These are phyloP conservation scores for Cordyceps tenuipes DNA, from an alignment of 2,329 filamentous ascomycete genomes.

Conservation along the genomic window DNA sequence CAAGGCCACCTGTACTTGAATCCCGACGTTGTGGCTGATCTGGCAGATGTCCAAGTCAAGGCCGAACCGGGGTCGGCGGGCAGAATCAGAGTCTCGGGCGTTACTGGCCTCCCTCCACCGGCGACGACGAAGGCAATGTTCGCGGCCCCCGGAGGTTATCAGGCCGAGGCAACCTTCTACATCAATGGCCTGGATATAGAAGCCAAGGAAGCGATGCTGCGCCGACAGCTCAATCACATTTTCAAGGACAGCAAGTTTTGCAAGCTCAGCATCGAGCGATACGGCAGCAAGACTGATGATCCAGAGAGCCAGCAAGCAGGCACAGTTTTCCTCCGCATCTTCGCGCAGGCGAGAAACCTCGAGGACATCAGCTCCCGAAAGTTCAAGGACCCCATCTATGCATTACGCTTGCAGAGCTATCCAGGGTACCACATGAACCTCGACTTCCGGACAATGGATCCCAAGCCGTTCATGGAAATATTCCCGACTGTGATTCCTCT, in stretches of 20 bases:
- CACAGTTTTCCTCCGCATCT: constrained; percentile 22
- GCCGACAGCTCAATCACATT: constrained; percentile 34
- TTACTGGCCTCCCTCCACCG: constrained; percentile 36
- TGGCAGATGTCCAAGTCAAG: constrained; percentile 27
- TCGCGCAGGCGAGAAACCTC: constrained; percentile 28
- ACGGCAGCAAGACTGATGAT: background rate
- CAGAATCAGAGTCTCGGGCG: background rate
- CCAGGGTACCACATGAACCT: constrained; percentile 33
- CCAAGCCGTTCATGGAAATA: constrained; percentile 17
- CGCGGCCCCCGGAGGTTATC: constrained; percentile 38
- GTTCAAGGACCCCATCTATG: background rate
- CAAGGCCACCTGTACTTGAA: constrained; percentile 41
- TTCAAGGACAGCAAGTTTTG: constrained; percentile 10
- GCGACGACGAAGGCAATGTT: constrained; percentile 45
- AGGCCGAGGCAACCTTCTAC: constrained; percentile 32
- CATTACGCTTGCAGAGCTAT: constrained; percentile 17
- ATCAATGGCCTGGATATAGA: background rate
- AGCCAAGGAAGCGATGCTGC: background rate
- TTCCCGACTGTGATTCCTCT: constrained; percentile 20
- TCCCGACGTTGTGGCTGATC: constrained; percentile 36
- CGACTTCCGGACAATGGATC: constrained; percentile 32
- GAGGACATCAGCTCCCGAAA: constrained; percentile 8
- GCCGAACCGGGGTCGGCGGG: too few relatives aligned
- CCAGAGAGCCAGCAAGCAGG: background rate
- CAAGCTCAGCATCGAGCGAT: background rate